A percentile compares a stretch with the other conserved stretches of the same genome.
phyloP scores from a whole-genome alignment of 2,329 filamentous ascomycete genomes.

The Macroventuria anomochaeta region DNA sequence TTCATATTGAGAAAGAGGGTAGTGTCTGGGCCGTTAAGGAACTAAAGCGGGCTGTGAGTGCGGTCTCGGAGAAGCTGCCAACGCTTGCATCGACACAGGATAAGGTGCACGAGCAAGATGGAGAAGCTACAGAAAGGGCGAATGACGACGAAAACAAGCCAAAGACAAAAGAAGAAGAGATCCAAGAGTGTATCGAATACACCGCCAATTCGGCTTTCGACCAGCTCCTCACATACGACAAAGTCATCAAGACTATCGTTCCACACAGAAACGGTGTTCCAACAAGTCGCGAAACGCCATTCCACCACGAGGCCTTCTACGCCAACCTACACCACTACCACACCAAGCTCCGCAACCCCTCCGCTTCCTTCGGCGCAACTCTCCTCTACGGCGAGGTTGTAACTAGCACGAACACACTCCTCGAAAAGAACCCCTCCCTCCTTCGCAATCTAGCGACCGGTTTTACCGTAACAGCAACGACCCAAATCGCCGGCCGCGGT shows the following conservation, averaged over 20 bases:
- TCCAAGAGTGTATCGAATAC: slow-evolving; percentile 38
- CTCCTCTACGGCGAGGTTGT: slow-evolving; percentile 90
- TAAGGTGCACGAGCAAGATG: slow-evolving; percentile 5
- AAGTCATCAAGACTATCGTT: slow-evolving; percentile 74
- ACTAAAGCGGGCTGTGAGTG: slow-evolving; percentile 45
- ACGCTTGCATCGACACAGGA: slow-evolving; percentile 36
- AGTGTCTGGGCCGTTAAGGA: slow-evolving; percentile 50
- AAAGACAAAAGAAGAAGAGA: slow-evolving; percentile 38
- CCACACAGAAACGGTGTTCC: slow-evolving; percentile 72
- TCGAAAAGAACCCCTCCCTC: slow-evolving; percentile 89
- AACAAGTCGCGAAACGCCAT: slow-evolving; percentile 76
- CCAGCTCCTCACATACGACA: slow-evolving; percentile 75
- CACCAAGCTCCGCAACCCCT: slow-evolving; percentile 60
- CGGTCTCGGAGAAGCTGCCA: slow-evolving; percentile 37
- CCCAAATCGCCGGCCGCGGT: slow-evolving; percentile 85
- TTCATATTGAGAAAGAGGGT: slow-evolving; percentile 73
- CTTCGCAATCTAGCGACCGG: slow-evolving; percentile 79
- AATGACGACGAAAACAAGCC: slow-evolving; percentile 37
- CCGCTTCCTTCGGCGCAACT: slow-evolving; percentile 72
- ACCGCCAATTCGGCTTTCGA: slow-evolving; percentile 51
- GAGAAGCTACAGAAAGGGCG: slow-evolving; percentile 3
- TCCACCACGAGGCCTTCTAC: slow-evolving; percentile 84
- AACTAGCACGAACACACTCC: slow-evolving; percentile 90
- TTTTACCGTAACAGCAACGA: slow-evolving; percentile 87
- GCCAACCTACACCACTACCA: slow-evolving; percentile 73